Evolutionary conservation across 2,329 filamentous ascomycete species (phyloP).

Genomic region (Hypocrella siamensis): DNA sequence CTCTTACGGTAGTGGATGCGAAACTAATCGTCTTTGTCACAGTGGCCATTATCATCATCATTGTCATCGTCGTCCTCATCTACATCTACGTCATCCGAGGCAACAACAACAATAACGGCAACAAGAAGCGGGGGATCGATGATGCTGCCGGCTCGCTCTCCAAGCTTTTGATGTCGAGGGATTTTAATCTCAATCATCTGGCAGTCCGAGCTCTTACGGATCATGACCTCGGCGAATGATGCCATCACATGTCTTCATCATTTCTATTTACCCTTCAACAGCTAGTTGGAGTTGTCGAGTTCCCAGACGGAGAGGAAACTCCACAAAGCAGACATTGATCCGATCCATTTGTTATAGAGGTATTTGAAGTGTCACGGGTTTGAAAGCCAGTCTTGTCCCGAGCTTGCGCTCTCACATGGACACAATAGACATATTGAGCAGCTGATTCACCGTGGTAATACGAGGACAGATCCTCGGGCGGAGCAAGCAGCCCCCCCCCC

Average conservation of each 20-base stretch:
- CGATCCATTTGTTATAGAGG: no score
- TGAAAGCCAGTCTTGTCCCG: no score
- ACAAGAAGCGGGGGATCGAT: slow-evolving; percentile 16
- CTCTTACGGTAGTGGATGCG: not conserved
- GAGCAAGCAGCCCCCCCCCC: not conserved
- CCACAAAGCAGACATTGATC: no score
- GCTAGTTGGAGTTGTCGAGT: no score
- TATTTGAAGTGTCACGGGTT: no score
- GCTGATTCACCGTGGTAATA: not conserved
- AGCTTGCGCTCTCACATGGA: no score
- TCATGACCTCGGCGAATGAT: not conserved
- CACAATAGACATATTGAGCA: not conserved
- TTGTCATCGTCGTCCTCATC: slow-evolving; percentile 34
- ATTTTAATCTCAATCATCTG: not conserved
- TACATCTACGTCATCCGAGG: slow-evolving; percentile 27
- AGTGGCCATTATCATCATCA: slow-evolving; percentile 37
- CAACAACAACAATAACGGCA: slow-evolving; percentile 10
- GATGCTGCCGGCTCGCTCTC: slow-evolving; percentile 2
- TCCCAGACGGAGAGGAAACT: no score
- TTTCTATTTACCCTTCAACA: no score
- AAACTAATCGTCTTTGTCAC: not conserved
- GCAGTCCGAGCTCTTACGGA: not conserved
- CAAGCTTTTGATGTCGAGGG: slow-evolving; percentile 1
- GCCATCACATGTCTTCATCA: no score
- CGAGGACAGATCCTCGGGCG: not conserved